A percentile compares a stretch with the other conserved stretches of the same genome.
Evolutionary conservation across 495 filamentous ascomycete species (phyloP).

Genomic region (Hamigera avellanea): DNA sequence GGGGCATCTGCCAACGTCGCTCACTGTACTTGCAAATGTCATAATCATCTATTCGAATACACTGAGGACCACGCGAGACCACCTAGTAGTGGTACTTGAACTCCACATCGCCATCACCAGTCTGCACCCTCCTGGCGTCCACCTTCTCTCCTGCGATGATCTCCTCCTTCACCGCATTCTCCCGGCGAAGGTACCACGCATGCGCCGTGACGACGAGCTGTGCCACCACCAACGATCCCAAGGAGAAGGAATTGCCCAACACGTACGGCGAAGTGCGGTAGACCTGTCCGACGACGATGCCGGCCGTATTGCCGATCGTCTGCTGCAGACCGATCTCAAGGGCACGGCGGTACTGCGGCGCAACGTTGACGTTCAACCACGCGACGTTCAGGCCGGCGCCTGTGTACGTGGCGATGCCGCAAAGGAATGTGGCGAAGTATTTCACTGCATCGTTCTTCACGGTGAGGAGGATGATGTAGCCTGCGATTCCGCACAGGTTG

Average conservation of each 20-base stretch:
- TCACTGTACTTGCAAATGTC: too few relatives aligned
- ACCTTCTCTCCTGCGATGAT: constrained; percentile 28
- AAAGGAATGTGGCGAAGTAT: constrained; percentile 46
- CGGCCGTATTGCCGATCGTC: constrained; percentile 47
- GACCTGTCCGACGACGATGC: constrained; percentile 41
- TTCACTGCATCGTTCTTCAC: constrained; percentile 28
- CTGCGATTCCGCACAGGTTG: constrained; percentile 36
- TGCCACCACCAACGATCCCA: constrained; percentile 29
- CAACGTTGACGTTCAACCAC: constrained; percentile 47
- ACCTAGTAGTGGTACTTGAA: constrained; percentile 39
- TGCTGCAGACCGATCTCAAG: constrained; percentile 44
- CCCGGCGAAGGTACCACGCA: constrained; percentile 28
- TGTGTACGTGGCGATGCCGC: constrained; percentile 37
- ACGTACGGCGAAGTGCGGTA: constrained; percentile 40
- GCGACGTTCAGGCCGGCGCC: constrained; percentile 40
- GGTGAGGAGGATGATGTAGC: constrained; percentile 39
- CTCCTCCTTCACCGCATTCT: constrained; percentile 29
- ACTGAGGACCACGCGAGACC: too few relatives aligned
- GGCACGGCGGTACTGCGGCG: constrained; percentile 45
- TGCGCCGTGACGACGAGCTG: constrained; percentile 24
- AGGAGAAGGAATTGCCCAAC: constrained; percentile 35
- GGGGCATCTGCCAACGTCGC: too few relatives aligned
- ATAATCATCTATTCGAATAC: too few relatives aligned
- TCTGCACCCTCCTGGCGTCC: constrained; percentile 30
- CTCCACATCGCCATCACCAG: constrained; percentile 35